These are phyloP conservation scores for Vanilla planifolia DNA, from an alignment of 106 monocot species.

Conservation along the genomic window DNA sequence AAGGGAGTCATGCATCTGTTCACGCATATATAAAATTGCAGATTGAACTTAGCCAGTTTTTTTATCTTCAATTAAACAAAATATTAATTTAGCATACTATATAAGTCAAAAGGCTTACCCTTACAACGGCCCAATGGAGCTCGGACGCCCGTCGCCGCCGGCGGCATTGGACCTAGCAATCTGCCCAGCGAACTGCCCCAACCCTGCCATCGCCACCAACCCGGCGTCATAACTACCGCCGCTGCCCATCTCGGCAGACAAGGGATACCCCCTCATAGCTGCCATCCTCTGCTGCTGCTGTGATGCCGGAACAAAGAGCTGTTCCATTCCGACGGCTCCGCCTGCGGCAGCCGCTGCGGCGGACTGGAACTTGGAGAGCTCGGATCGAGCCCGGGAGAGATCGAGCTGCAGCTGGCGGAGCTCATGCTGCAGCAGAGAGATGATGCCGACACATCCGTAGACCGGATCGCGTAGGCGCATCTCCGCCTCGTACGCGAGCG, in stretches of 20 bases:
- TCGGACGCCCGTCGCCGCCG: not conserved
- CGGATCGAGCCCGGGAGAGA: conserved; percentile 44
- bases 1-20: too few species aligned
- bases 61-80: too few species aligned
- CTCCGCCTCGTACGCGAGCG: conserved; percentile 85
- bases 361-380: conserved; percentile 65
- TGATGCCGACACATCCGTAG: conserved; percentile 86
- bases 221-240: not conserved
- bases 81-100: too few species aligned
- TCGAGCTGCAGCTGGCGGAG: conserved; percentile 78
- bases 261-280: not conserved
- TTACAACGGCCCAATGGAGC: not conserved
- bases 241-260: not conserved
- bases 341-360: not conserved
- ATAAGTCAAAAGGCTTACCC: too few species aligned
- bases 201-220: not conserved
- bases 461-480: conserved; percentile 76
- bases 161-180: not conserved
- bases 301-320: too few species aligned
- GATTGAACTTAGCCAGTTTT: too few species aligned
- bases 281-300: conserved; percentile 1
- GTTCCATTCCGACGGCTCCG: not conserved
- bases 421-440: conserved; percentile 79
- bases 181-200: not conserved
- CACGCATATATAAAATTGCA: too few species aligned